These are phyloP conservation scores for Selaginella tamariscina DNA, from an alignment of 75 land plant genomes.

Conservation along the genomic window DNA sequence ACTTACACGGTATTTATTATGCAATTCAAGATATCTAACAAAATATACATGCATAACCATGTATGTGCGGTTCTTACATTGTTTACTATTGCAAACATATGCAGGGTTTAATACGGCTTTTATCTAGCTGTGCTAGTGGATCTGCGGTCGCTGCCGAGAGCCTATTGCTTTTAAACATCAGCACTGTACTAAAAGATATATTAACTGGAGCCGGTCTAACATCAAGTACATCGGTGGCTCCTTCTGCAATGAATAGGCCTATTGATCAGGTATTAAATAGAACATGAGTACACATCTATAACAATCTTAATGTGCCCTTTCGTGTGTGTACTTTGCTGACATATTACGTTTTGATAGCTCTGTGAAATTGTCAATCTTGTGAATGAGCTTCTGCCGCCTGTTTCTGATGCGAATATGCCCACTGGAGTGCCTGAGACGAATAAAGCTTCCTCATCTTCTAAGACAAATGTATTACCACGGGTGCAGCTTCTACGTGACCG, in stretches of 20 bases:
- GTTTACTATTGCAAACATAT: slow-evolving; percentile 1
- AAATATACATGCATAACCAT: background rate
- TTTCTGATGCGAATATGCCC: slow-evolving; percentile 52
- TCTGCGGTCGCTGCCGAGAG: slow-evolving; percentile 70
- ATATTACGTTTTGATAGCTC: slow-evolving; percentile 33
- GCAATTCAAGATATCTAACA: slow-evolving; percentile 3
- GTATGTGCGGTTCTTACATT: background rate
- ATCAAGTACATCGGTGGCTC: slow-evolving; percentile 52
- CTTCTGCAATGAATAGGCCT: slow-evolving; percentile 56
- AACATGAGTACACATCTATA: no score
- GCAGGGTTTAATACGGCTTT: slow-evolving; percentile 86
- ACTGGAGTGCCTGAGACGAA: slow-evolving; percentile 3
- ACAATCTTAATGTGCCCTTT: no score
- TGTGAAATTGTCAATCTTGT: slow-evolving; percentile 83
- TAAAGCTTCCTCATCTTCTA: slow-evolving; percentile 15
- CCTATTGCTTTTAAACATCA: slow-evolving; percentile 59
- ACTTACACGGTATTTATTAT: slow-evolving; percentile 70
- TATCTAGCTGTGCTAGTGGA: slow-evolving; percentile 92
- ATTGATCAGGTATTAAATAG: slow-evolving; percentile 57
- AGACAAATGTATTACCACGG: slow-evolving; percentile 32
- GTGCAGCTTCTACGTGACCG: slow-evolving; percentile 68
- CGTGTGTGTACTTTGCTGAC: background rate
- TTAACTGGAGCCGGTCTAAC: slow-evolving; percentile 65
- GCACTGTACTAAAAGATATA: slow-evolving; percentile 78
- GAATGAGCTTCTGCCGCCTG: slow-evolving; percentile 86